Evolutionary conservation across 129 eudicot species (phyloP).

Genomic region (Pittosporum tobira): DNA sequence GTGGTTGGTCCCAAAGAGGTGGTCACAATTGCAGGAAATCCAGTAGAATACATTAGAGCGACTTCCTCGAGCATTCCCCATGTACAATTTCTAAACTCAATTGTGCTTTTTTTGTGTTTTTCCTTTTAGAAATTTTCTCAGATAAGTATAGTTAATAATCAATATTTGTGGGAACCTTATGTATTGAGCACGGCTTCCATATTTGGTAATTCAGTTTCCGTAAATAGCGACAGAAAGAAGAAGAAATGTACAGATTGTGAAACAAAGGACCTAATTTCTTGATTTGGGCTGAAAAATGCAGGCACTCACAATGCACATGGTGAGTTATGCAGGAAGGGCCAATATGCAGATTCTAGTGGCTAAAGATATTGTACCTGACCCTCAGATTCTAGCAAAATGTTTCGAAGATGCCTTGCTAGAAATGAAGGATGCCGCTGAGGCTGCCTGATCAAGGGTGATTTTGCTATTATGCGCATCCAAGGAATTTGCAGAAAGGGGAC

Average conservation of each 20-base stretch:
- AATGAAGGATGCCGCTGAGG: slow-evolving; percentile 48
- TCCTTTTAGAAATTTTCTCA: neutral
- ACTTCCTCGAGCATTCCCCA: slow-evolving; percentile 59
- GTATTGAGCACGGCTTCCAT: too few relatives aligned
- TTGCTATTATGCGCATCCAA: too few relatives aligned
- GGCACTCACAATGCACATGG: slow-evolving; percentile 86
- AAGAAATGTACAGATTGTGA: too few relatives aligned
- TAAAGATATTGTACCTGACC: slow-evolving; percentile 69
- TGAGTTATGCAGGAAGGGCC: slow-evolving; percentile 78
- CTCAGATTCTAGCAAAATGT: slow-evolving; percentile 55
- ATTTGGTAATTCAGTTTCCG: too few relatives aligned
- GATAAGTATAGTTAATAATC: too few relatives aligned
- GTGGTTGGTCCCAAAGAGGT: slow-evolving; percentile 72
- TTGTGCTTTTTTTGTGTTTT: neutral
- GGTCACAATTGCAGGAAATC: slow-evolving; percentile 53
- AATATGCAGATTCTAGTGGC: slow-evolving; percentile 76
- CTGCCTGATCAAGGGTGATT: too few relatives aligned
- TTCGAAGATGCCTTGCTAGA: slow-evolving; percentile 63
- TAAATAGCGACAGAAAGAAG: too few relatives aligned
- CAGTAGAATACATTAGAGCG: slow-evolving; percentile 40
- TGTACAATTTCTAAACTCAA: slow-evolving; percentile 24
- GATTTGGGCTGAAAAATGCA: slow-evolving; percentile 31
- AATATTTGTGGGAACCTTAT: too few relatives aligned
- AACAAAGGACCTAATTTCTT: too few relatives aligned
- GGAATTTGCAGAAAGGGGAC: neutral